Evolutionary conservation across 139 green algal species (phyloP).

Genomic region (Zygnema cylindricum): DNA sequence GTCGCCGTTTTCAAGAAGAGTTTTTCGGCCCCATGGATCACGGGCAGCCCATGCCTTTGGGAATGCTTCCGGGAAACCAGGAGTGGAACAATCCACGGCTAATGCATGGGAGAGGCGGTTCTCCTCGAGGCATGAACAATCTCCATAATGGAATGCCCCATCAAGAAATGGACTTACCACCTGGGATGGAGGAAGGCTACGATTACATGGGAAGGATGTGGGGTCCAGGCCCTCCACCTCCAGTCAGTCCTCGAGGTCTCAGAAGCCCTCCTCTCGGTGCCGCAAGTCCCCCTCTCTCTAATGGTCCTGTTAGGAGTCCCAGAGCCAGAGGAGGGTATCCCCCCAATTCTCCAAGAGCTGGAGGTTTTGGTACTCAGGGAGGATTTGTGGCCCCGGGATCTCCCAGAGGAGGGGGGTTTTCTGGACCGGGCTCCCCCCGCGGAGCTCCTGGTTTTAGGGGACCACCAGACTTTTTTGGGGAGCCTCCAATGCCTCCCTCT

Average conservation of each 20-base stretch:
- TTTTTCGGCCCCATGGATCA: not conserved
- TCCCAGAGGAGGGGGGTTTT: not conserved
- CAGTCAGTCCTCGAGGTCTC: not conserved
- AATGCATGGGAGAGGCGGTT: not conserved
- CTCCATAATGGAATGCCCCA: not conserved
- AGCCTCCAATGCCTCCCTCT: not conserved
- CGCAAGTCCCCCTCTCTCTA: not conserved
- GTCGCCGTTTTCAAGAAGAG: not conserved
- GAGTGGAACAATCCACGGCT: not conserved
- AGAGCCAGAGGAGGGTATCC: not conserved
- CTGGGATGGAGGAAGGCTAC: not conserved
- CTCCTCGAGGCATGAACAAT: not conserved
- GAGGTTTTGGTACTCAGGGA: too few relatives aligned
- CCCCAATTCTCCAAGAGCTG: not conserved
- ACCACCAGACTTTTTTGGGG: not conserved
- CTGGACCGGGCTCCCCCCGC: not conserved
- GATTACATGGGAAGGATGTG: not conserved
- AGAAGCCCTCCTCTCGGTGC: not conserved
- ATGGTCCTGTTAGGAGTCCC: not conserved
- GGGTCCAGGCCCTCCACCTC: not conserved
- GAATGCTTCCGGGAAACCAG: not conserved
- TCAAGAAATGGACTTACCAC: not conserved
- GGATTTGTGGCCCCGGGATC: not conserved
- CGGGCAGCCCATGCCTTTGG: not conserved
- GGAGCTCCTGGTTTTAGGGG: not conserved